Conservation (phyloP, 257 asterid species). For the Forsythia suspensa region DNA sequence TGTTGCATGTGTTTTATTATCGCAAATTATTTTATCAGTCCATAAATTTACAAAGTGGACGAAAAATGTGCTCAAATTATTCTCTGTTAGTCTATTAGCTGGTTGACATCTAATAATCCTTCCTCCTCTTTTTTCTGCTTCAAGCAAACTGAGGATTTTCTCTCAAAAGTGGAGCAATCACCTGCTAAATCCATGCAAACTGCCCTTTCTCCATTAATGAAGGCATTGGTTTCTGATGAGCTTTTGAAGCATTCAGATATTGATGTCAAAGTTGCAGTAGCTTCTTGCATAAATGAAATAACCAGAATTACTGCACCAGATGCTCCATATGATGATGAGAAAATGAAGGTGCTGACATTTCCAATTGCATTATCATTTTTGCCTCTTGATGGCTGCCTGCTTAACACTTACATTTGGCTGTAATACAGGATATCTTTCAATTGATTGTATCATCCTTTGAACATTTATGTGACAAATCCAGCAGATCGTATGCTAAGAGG, state of each 20-base stretch:
- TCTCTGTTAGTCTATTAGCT: conserved; percentile 5
- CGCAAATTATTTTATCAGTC: background rate
- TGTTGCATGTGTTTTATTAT: background rate
- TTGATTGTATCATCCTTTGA: conserved; percentile 89
- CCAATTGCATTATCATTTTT: background rate
- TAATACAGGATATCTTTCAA: conserved; percentile 75
- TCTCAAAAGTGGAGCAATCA: conserved; percentile 93
- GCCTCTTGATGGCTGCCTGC: conserved; percentile 8
- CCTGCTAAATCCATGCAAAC: conserved; percentile 72
- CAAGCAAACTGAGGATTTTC: conserved; percentile 59
- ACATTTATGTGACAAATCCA: conserved; percentile 61
- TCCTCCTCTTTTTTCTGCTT: conserved; percentile 19
- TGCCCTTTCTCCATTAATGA: conserved; percentile 69
- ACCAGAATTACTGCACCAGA: conserved; percentile 98
- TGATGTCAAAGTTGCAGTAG: conserved; percentile 88
- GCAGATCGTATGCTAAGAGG: conserved; percentile 79
- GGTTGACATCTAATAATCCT: conserved; percentile 2
- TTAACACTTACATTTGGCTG: conserved; percentile 26
- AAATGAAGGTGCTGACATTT: conserved; percentile 66
- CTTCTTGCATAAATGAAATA: conserved; percentile 94
- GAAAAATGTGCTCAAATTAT: background rate
- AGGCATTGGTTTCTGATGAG: conserved; percentile 58
- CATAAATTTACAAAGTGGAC: conserved; percentile 4
- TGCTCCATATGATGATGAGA: conserved; percentile 93
- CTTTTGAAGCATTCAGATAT: conserved; percentile 74